A percentile compares a stretch with the other conserved stretches of the same genome.
Evolutionary conservation across 495 filamentous ascomycete species (phyloP).

Genomic region (Xylaria cubensis): DNA sequence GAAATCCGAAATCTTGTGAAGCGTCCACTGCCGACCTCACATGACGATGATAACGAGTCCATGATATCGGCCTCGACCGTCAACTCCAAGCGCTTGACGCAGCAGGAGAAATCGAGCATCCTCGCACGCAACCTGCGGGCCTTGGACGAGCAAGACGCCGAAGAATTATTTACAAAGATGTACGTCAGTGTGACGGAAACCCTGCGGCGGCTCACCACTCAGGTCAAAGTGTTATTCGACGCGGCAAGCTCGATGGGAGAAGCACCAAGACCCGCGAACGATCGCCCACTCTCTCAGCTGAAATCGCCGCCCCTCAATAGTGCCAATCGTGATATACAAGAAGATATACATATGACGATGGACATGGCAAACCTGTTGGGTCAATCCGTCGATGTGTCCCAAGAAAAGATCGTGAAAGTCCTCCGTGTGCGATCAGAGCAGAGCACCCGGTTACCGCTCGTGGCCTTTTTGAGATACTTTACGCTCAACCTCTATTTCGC

Average conservation of each 20-base stretch:
- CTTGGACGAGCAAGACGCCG: constrained; percentile 82
- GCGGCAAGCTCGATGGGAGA: constrained; percentile 79
- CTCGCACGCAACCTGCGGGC: constrained; percentile 91
- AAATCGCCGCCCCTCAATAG: constrained; percentile 43
- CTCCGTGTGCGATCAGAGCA: constrained; percentile 91
- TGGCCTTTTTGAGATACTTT: constrained; percentile 88
- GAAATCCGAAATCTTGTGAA: constrained; percentile 90
- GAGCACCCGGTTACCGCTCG: constrained; percentile 72
- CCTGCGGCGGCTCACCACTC: constrained; percentile 80
- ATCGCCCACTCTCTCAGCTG: constrained; percentile 53
- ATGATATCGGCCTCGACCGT: constrained; percentile 86
- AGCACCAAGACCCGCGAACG: constrained; percentile 32
- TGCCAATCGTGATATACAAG: constrained; percentile 63
- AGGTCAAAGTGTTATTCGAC: constrained; percentile 95
- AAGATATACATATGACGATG: constrained; percentile 82
- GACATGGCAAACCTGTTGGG: constrained; percentile 95
- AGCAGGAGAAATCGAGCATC: constrained; percentile 87
- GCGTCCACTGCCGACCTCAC: constrained; percentile 84
- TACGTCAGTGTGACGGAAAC: constrained; percentile 90
- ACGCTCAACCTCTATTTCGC: constrained; percentile 92
- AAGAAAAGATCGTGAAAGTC: constrained; percentile 89
- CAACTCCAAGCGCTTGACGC: constrained; percentile 68
- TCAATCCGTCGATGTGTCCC: constrained; percentile 90
- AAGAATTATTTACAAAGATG: constrained; percentile 80
- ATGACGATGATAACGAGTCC: constrained; percentile 91